phyloP scores from a whole-genome alignment of 345 rosid genomes.

The Nasturtium officinale region DNA sequence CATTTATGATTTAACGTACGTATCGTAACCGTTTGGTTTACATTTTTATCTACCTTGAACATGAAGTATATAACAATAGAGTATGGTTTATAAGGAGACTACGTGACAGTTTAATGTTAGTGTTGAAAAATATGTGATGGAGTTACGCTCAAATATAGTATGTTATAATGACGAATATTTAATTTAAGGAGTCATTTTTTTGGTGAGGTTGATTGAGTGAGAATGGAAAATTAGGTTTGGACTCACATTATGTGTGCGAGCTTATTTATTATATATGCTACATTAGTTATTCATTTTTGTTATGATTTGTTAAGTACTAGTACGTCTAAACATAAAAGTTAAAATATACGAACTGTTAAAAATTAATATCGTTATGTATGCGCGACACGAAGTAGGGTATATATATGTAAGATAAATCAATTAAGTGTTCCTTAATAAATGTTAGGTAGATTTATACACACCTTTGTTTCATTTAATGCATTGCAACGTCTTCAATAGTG shows the following conservation, averaged over 20 bases:
- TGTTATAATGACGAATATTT: not conserved
- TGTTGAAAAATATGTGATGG: not conserved
- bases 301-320: not conserved
- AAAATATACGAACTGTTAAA: not conserved
- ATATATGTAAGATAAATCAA: constrained; percentile 23
- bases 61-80: constrained; percentile 20
- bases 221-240: constrained; percentile 25
- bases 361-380: constrained; percentile 6
- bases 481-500: constrained; percentile 25
- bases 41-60: constrained; percentile 3
- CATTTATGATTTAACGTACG: constrained; percentile 28
- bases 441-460: constrained; percentile 16
- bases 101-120: not conserved
- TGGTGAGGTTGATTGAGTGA: not conserved
- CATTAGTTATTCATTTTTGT: not conserved
- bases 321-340: not conserved
- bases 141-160: not conserved
- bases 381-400: constrained; percentile 12
- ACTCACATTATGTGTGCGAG: constrained; percentile 22
- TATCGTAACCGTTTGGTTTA: not conserved
- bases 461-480: constrained; percentile 22
- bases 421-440: constrained; percentile 19
- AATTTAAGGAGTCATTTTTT: constrained; percentile 21
- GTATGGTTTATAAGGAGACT: not conserved
- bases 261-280: constrained; percentile 15